phyloP scores from a whole-genome alignment of 1,284 basidiomycete species.

The Exobasidium rhododendri region DNA sequence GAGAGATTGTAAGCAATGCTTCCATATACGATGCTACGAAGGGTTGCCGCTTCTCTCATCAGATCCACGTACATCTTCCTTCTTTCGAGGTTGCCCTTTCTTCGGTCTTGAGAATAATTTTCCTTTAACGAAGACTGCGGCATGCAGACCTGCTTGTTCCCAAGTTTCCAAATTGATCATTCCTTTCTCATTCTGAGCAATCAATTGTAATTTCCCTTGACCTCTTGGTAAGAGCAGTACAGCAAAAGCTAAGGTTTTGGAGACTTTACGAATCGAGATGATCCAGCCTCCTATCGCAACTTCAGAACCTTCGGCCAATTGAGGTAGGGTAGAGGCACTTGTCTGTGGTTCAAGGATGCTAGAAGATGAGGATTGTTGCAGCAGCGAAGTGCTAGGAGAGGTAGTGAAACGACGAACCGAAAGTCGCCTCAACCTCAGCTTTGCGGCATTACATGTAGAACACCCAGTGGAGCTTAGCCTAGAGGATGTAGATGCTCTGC shows the following conservation, averaged over 20 bases:
- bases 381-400: background rate
- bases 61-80: background rate
- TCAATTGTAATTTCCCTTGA: slow-evolving; percentile 23
- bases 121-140: slow-evolving; percentile 69
- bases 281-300: slow-evolving; percentile 77
- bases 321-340: background rate
- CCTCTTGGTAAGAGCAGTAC: slow-evolving; percentile 70
- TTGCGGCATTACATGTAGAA: no score
- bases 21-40: no score
- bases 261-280: slow-evolving; percentile 67
- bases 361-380: background rate
- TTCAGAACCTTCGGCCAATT: slow-evolving; percentile 56
- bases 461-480: no score
- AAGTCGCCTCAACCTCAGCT: no score
- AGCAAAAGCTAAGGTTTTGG: slow-evolving; percentile 68
- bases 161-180: slow-evolving; percentile 4
- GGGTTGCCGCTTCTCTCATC: no score
- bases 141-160: slow-evolving; percentile 62
- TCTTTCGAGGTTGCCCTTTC: slow-evolving; percentile 60
- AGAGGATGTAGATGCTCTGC: no score
- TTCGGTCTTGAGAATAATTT: slow-evolving; percentile 66
- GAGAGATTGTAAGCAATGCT: no score
- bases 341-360: background rate
- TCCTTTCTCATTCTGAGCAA: background rate
- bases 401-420: no score